phyloP scores from a whole-genome alignment of 306 rosid species.

The Cyclanthera cordifolia region DNA sequence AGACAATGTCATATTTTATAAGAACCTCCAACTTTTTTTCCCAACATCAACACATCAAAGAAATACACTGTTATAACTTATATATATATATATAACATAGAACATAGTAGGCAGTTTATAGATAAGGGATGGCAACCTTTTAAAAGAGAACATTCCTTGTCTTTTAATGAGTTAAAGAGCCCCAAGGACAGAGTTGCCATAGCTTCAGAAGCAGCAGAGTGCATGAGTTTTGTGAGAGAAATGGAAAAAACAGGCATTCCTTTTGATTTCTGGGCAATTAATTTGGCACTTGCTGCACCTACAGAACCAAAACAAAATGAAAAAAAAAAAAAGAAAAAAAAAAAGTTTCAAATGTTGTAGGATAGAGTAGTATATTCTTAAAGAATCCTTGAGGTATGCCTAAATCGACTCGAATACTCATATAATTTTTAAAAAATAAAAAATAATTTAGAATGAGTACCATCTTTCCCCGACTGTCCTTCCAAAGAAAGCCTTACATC shows the following conservation, averaged over 20 bases:
- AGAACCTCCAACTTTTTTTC: not conserved
- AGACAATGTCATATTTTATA: not conserved
- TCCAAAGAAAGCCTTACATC: conserved; percentile 56
- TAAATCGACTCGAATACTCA: no score
- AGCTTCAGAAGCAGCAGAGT: conserved; percentile 47
- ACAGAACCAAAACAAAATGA: not conserved
- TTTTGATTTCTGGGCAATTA: conserved; percentile 70
- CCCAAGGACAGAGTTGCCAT: conserved; percentile 41
- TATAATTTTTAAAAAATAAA: no score
- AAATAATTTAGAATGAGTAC: conserved; percentile 13
- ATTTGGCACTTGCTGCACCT: conserved; percentile 48
- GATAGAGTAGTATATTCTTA: no score
- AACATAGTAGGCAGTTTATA: not conserved
- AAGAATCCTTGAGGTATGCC: no score
- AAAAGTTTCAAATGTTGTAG: not conserved
- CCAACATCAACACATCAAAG: not conserved
- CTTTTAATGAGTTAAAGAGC: conserved; percentile 50
- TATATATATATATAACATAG: not conserved
- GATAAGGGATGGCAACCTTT: conserved; percentile 32
- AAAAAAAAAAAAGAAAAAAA: not conserved
- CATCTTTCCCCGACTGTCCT: conserved; percentile 26
- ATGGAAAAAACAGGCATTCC: conserved; percentile 76
- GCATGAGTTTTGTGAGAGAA: conserved; percentile 52
- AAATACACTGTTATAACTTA: not conserved
- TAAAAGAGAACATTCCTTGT: conserved; percentile 22